phyloP scores from a whole-genome alignment of 1,284 basidiomycete species.

The Ustanciosporium gigantosporum region DNA sequence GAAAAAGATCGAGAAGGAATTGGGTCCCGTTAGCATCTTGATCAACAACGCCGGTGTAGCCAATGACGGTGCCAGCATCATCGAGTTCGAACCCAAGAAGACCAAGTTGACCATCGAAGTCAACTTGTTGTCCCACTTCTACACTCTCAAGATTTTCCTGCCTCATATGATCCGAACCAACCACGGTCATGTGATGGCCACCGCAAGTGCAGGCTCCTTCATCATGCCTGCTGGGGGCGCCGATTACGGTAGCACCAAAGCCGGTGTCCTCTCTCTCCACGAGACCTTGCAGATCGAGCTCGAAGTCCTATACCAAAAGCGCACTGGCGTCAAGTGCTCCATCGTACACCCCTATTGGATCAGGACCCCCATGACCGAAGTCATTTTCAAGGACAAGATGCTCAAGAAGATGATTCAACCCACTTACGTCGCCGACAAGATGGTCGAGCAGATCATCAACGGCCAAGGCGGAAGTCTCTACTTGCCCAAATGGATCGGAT shows the following conservation, averaged over 20 bases:
- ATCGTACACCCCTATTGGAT: slow-evolving; percentile 33
- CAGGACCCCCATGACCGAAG: slow-evolving; percentile 1
- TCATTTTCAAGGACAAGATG: slow-evolving; percentile 4
- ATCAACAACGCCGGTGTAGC: slow-evolving; percentile 54
- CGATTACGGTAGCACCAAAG: slow-evolving; percentile 53
- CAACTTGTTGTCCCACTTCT: slow-evolving; percentile 53
- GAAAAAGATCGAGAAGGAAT: slow-evolving; percentile 36
- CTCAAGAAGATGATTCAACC: slow-evolving; percentile 18
- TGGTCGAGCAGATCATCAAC: slow-evolving; percentile 17
- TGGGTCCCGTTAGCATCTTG: slow-evolving; percentile 32
- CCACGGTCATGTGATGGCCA: slow-evolving; percentile 55
- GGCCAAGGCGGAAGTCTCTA: slow-evolving; percentile 29
- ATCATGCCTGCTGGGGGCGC: slow-evolving; percentile 48
- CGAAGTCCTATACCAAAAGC: slow-evolving; percentile 41
- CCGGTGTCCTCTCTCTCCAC: slow-evolving; percentile 50
- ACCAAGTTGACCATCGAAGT: slow-evolving; percentile 46
- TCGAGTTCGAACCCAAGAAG: slow-evolving; percentile 35
- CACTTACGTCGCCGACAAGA: slow-evolving; percentile 4
- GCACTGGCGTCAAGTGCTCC: slow-evolving; percentile 25
- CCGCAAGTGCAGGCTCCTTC: slow-evolving; percentile 50
- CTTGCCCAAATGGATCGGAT: slow-evolving; percentile 28
- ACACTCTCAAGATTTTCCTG: slow-evolving; percentile 53
- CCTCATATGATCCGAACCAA: slow-evolving; percentile 51
- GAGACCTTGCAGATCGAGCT: slow-evolving; percentile 54
- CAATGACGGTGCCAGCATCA: slow-evolving; percentile 36